Conservation (phyloP, 805 yeast genomes). For the Torulaspora maleeae region DNA sequence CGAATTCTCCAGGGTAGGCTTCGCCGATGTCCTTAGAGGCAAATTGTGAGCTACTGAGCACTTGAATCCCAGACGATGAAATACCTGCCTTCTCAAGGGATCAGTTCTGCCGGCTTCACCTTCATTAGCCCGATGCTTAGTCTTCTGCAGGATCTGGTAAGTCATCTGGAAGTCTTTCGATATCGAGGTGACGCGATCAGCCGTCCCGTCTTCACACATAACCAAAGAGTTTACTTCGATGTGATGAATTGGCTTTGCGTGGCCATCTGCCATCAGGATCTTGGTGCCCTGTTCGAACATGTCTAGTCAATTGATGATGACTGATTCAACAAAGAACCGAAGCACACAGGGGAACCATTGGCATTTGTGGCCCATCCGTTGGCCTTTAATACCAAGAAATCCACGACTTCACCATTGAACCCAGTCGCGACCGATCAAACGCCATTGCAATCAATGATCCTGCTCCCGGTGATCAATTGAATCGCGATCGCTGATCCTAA, state of each 20-base stretch:
- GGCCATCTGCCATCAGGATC: slow-evolving; percentile 44
- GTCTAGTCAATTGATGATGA: slow-evolving; percentile 15
- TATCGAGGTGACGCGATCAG: slow-evolving; percentile 39
- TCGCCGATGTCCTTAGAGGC: slow-evolving; percentile 17
- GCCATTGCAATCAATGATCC: background rate
- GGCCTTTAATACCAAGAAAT: slow-evolving; percentile 2
- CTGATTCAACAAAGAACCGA: background rate
- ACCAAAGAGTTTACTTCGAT: slow-evolving; percentile 39
- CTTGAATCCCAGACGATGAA: slow-evolving; percentile 22
- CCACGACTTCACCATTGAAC: background rate
- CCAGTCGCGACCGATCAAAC: background rate
- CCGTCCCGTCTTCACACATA: slow-evolving; percentile 42
- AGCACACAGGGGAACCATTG: background rate
- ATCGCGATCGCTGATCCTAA: background rate
- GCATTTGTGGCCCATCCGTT: background rate
- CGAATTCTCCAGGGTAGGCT: slow-evolving; percentile 23
- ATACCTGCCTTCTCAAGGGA: slow-evolving; percentile 16
- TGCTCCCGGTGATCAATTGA: background rate
- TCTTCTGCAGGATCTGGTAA: slow-evolving; percentile 37
- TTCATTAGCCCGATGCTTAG: slow-evolving; percentile 26
- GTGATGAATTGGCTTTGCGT: slow-evolving; percentile 34
- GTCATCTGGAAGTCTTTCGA: slow-evolving; percentile 43
- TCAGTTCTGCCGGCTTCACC: slow-evolving; percentile 21
- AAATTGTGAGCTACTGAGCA: slow-evolving; percentile 25
- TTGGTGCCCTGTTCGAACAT: slow-evolving; percentile 39